Evolutionary conservation across 768 basidiomycete genomes (phyloP).

Genomic region (Exsudoporus frostii): DNA sequence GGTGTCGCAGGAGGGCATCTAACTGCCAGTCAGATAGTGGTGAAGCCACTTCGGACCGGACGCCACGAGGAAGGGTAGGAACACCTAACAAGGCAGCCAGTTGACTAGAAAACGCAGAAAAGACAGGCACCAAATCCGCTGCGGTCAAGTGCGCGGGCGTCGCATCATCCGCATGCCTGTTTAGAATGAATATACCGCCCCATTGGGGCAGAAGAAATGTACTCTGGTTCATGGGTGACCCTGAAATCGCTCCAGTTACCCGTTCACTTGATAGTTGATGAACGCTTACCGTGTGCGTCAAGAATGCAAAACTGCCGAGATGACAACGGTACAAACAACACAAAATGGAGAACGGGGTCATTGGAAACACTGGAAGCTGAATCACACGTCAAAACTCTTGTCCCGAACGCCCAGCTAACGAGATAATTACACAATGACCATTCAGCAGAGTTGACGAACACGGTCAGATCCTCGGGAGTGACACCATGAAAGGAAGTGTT

Average conservation of each 20-base stretch:
- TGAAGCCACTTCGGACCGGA: constrained; percentile 32
- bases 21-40: constrained; percentile 73
- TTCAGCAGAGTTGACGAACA: constrained; percentile 94
- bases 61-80: constrained; percentile 51
- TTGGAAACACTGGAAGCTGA: constrained; percentile 89
- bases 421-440: constrained; percentile 79
- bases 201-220: constrained; percentile 93
- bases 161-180: constrained; percentile 41
- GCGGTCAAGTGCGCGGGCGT: constrained; percentile 32
- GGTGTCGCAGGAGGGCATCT: constrained; percentile 68
- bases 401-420: constrained; percentile 12
- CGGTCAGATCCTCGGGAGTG: constrained; percentile 78
- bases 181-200: constrained; percentile 83
- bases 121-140: constrained; percentile 47
- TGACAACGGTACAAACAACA: constrained; percentile 80
- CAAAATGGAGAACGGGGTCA: constrained; percentile 91
- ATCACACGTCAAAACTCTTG: constrained; percentile 2
- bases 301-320: constrained; percentile 62
- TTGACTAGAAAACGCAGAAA: constrained; percentile 67
- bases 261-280: constrained; percentile 2
- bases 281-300: constrained; percentile 44
- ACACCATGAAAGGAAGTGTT: constrained; percentile 51
- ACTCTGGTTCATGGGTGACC: constrained; percentile 43
- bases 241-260: constrained; percentile 34
- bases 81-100: constrained; percentile 81